Conservation (phyloP, 768 basidiomycete species). For the Cystobasidium ongulense region DNA sequence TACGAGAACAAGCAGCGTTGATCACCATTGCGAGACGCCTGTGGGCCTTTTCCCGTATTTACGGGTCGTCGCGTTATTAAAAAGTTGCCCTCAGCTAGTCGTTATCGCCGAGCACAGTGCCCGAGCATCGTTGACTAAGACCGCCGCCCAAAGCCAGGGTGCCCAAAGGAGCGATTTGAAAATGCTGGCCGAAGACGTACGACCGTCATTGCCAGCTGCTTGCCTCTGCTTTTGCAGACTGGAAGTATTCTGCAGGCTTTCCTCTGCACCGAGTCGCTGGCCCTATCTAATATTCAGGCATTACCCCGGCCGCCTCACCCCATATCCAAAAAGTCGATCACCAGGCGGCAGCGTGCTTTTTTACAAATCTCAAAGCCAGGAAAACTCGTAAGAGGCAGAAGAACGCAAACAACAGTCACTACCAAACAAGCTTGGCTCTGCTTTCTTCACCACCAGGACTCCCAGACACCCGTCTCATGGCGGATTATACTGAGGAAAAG, state of each 20-base stretch:
- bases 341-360: neutral
- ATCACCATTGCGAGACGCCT: too few species aligned
- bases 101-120: neutral
- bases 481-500: neutral
- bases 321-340: too few species aligned
- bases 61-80: too few species aligned
- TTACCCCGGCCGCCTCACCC: too few species aligned
- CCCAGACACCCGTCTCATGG: neutral
- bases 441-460: neutral
- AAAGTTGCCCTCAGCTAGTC: too few species aligned
- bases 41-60: too few species aligned
- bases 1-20: too few species aligned
- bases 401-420: neutral
- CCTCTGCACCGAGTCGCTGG: too few species aligned
- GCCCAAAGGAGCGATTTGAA: neutral
- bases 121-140: neutral
- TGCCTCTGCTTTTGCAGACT: neutral
- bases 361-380: neutral
- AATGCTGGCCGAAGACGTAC: neutral
- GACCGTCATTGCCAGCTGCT: neutral
- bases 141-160: neutral
- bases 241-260: neutral
- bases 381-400: neutral
- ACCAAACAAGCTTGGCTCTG: neutral
- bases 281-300: too few species aligned